These are phyloP conservation scores for Schoenoplectus triqueter DNA, from an alignment of 202 grass and related monocot species.

Conservation along the genomic window DNA sequence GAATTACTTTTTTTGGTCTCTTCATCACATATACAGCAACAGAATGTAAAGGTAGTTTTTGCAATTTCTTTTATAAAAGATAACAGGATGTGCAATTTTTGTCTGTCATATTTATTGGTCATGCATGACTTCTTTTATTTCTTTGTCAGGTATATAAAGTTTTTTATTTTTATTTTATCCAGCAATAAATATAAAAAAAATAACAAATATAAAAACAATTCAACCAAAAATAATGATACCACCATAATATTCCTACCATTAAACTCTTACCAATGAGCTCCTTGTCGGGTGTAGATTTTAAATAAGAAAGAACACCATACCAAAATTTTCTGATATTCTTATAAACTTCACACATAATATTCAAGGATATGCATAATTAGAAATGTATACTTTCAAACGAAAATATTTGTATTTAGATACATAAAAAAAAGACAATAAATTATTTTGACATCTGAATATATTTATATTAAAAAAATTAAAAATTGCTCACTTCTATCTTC, in stretches of 20 bases:
- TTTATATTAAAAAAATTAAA: too few relatives aligned
- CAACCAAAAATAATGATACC: background rate
- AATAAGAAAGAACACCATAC: background rate
- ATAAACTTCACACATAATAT: too few relatives aligned
- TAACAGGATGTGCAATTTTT: background rate
- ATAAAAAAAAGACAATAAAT: too few relatives aligned
- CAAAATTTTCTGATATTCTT: background rate
- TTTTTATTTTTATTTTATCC: background rate
- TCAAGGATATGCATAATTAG: too few relatives aligned
- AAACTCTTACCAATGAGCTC: background rate
- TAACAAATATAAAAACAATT: background rate
- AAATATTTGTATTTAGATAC: too few relatives aligned
- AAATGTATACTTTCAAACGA: too few relatives aligned
- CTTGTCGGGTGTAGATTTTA: too few relatives aligned
- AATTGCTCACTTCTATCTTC: too few relatives aligned
- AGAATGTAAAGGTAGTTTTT: background rate
- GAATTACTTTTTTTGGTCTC: background rate
- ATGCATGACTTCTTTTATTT: background rate
- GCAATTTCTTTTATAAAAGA: background rate
- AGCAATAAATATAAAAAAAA: background rate
- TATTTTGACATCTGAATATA: too few relatives aligned
- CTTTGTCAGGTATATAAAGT: slow-evolving; percentile 14
- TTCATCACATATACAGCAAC: background rate
- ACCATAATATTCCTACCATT: background rate
- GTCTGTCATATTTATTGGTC: background rate